phyloP scores from a whole-genome alignment of 2,329 filamentous ascomycete genomes.

The Phaeosphaeriaceae sp. region DNA sequence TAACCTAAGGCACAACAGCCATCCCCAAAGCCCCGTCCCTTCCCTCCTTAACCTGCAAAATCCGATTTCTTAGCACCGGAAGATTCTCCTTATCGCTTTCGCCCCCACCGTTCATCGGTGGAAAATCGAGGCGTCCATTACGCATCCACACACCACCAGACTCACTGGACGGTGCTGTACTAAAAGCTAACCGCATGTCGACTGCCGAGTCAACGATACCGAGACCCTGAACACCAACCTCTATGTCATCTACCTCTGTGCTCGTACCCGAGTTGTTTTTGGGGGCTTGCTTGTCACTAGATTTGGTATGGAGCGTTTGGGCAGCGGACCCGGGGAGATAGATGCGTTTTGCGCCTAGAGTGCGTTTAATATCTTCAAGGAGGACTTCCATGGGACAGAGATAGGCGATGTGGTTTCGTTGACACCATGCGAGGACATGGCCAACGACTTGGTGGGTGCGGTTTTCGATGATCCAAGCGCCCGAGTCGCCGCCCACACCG shows the following conservation, averaged over 20 bases:
- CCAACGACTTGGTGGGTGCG: constrained; percentile 81
- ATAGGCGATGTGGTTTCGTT: constrained; percentile 80
- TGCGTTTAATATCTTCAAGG: constrained; percentile 82
- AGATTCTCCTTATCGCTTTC: constrained; percentile 40
- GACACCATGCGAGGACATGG: constrained; percentile 88
- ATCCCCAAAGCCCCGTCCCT: constrained; percentile 30
- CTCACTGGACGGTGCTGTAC: constrained; percentile 3
- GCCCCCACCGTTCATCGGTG: constrained; percentile 12
- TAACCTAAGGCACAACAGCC: constrained; percentile 25
- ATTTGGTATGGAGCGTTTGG: constrained; percentile 23
- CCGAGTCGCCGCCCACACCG: constrained; percentile 84
- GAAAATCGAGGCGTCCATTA: not conserved
- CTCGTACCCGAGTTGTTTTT: constrained; percentile 8
- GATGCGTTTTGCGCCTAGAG: constrained; percentile 73
- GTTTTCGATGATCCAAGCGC: constrained; percentile 89
- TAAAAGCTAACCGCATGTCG: constrained; percentile 22
- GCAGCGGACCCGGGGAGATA: constrained; percentile 67
- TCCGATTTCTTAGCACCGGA: constrained; percentile 26
- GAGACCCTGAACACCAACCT: constrained; percentile 35
- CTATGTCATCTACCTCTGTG: constrained; percentile 28
- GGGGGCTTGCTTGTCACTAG: constrained; percentile 8
- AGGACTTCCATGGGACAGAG: constrained; percentile 95
- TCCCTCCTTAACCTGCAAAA: constrained; percentile 32
- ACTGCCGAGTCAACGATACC: constrained; percentile 40
- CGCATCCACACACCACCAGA: constrained; percentile 7